A percentile compares a stretch with the other conserved stretches of the same genome.
Evolutionary conservation across 1,284 basidiomycete species (phyloP).

Genomic region (Schizopora paradoxa): DNA sequence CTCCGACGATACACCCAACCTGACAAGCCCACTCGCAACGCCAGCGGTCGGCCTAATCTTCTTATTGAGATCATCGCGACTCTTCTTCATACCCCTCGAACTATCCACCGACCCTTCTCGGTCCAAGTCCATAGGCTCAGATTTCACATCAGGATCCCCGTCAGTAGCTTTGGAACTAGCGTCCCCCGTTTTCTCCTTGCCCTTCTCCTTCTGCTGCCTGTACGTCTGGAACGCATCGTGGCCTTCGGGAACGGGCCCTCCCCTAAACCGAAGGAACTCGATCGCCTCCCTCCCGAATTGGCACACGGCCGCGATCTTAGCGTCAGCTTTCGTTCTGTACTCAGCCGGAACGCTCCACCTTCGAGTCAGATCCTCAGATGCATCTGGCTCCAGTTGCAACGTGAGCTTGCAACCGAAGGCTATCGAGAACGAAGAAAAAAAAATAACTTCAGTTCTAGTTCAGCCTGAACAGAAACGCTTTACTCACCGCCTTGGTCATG

Average conservation of each 20-base stretch:
- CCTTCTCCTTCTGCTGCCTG: conserved; percentile 4
- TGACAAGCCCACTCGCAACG: too few relatives aligned
- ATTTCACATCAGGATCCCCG: too few relatives aligned
- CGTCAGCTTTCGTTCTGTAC: conserved; percentile 53
- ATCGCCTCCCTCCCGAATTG: conserved; percentile 45
- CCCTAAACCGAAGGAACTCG: conserved; percentile 50
- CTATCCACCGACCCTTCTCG: too few relatives aligned
- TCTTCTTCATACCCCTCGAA: too few relatives aligned
- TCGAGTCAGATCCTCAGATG: conserved; percentile 30
- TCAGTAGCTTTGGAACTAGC: too few relatives aligned
- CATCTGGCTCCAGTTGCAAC: conserved; percentile 30
- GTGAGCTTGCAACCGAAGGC: conserved; percentile 51
- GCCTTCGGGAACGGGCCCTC: conserved; percentile 33
- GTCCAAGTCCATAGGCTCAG: too few relatives aligned
- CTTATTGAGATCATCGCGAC: too few relatives aligned
- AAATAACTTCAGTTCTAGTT: background rate
- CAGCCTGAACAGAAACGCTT: conserved; percentile 1
- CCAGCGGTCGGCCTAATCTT: too few relatives aligned
- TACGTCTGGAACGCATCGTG: conserved; percentile 24
- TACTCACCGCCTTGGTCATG: conserved; percentile 44
- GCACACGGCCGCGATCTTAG: conserved; percentile 48
- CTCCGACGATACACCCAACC: too few relatives aligned
- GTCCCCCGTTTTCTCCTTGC: conserved; percentile 1
- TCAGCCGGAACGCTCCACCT: conserved; percentile 42
- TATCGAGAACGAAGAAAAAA: conserved; percentile 21